Conservation (phyloP, 345 rosid genomes). For the sweet orange (Citrus sinensis) region DNA sequence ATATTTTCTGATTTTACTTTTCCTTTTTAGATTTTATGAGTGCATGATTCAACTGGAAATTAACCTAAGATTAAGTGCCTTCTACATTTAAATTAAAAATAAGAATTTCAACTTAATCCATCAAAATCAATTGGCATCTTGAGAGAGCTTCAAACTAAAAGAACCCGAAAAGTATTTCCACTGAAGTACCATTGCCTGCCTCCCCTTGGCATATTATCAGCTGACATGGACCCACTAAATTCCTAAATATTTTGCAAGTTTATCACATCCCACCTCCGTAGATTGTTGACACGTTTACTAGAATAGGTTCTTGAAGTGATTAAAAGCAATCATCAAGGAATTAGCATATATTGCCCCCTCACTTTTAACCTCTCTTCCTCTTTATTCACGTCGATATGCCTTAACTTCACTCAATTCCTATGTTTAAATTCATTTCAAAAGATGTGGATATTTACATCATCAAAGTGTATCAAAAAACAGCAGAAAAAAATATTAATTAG, state of each 20-base stretch:
- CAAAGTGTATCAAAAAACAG: too few species aligned
- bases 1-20: not conserved
- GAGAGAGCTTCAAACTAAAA: not conserved
- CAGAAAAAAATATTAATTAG: too few species aligned
- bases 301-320: not conserved
- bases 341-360: too few species aligned
- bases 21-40: not conserved
- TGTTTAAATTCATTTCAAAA: not conserved
- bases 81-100: not conserved
- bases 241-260: not conserved
- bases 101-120: not conserved
- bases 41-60: not conserved
- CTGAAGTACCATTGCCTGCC: not conserved
- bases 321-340: constrained; percentile 1
- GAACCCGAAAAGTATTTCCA: not conserved
- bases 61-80: not conserved
- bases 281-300: not conserved
- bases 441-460: too few species aligned
- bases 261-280: not conserved
- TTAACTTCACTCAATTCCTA: too few species aligned
- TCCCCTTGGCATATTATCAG: constrained; percentile 5
- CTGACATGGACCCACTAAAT: not conserved
- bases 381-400: too few species aligned
- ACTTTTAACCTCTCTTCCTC: too few species aligned
- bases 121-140: not conserved